Evolutionary conservation across 1,284 basidiomycete genomes (phyloP), one percentile per base, ranked within the genome.

Genomic region (Meira nashicola): DNA sequence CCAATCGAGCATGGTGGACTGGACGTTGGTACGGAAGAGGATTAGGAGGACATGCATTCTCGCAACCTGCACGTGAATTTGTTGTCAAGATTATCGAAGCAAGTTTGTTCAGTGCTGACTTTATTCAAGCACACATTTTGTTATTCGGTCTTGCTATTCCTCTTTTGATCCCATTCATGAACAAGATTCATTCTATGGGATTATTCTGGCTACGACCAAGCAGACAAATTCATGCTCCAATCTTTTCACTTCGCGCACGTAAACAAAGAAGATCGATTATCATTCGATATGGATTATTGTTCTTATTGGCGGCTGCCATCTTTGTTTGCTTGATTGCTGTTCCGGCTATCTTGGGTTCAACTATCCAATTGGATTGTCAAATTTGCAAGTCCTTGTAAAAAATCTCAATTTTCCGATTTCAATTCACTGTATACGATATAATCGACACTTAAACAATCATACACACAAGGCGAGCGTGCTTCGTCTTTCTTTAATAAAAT

Each of bases 271-370:
- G 76, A 48, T 70, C 67, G 56, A 78, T 78, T 46, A 73, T 80
- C 58, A 78, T 86, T 60, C 79, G 89, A 61, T 92, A 92, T 80
- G 81, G 89, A 40, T 66, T 92, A 58, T 83, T 96, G 41, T 98
- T 95, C 81, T 72, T 90, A 48, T 64, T 86, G 59, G 83, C 87
- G 63, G 84, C 92, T 67, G 84, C 84, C 58, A 74, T 87, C 66
- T 91, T 96, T 76, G 83, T 86, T 47, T 87, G 86, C 37, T 83
- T 96, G 46, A 79, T 81, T 63, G 66, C 74, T 38, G 62, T 80
- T 54, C 78, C 76, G 39, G 48, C 63, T 40, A 62, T 73, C 49
- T 57, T 75, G 57, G 54, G 58, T 37, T 53, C 51, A n/a, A 57
- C 68, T 3, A 53, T 65, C 58, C 40, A 57, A 38, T 14, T 58